Base-by-base conservation (phyloP, 164 flowering plant genomes). In the Kalanchoe fedtschenkoi region DNA sequence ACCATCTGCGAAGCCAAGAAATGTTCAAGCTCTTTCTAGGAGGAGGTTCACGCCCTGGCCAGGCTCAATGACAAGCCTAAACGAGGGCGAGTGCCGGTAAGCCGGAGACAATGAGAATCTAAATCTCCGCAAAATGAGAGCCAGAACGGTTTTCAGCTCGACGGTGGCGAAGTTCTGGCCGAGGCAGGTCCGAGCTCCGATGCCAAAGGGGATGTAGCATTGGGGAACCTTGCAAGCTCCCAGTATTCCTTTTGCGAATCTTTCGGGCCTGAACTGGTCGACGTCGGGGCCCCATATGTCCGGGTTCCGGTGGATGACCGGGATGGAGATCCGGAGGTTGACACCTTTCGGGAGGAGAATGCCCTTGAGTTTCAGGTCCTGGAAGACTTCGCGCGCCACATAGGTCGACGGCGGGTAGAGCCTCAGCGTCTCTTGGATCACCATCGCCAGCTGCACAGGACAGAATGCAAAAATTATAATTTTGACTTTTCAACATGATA, bases 351-450 rank as follows among this genome's bases (percentile, higher is more conserved):
- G 85, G 16, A 83, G 39, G 0, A 42, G 8, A 55, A 81, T 55
- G 51, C 62, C 69, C 53, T 65, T 69, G 34, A 81, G 38, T 34
- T 58, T 63, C 2, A 76, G 51, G 19, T 83, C 85, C 47, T 78
- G 58, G 26, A 78, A 46, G n/a, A 82, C 76, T 44, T 72, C 64
- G 69, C 88, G 74, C 10, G 35, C 42, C 11, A 70, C 57, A 28
- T 73, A 76, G 0, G 44, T 60, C 28, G 67, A 76, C 0, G 82
- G 84, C 22, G 85, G 76, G 66, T 79, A 83, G 0, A 83, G 75
- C 1, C 85, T 72, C 38, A 83, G 35, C 2, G 82, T 74, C 70
- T 83, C 88, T 47, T 79, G 83, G 4, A 83, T 74, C 47, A 81
- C 76, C 80, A 75, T 81, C 6, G 70, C 74, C 39, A 83, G 42